Base-by-base conservation (phyloP, 495 filamentous ascomycete genomes). In the Tuber aestivum region DNA sequence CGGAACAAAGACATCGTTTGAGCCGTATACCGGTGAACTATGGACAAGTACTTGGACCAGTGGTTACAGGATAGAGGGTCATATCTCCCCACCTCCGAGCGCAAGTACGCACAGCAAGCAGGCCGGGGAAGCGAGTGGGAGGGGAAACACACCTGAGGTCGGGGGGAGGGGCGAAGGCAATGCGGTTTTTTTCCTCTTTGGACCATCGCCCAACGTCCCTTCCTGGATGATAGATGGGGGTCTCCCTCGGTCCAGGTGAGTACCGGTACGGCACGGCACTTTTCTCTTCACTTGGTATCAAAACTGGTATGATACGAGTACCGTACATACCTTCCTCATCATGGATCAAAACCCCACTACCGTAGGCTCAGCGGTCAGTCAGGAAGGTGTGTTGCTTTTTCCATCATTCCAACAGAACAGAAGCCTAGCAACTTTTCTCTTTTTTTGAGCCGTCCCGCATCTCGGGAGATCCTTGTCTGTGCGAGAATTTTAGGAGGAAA, bases 341-440 rank as follows among this genome's bases (percentile, higher is more conserved):
- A 65, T 20, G 14, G 56, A 65, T 35, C 27, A 7, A 7, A 65
- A 65, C 56, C 56, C 56, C 27, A 65, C 56, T 65, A 14, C 56
- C n/a, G n/a, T 18, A 32, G 56, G 16, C 27, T 14, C 56, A 20
- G 56, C 56, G 56, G 56, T 65, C 56, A 65, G 56, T 32, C 27
- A 65, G 56, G 27, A 65, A 65, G 56, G 56, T 65, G 56, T 14
- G 32, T 65, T 65, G 27, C 56, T 65, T 65, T 65, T 65, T 65
- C 27, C 12, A 20, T 65, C 27, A 65, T 35, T 65, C 56, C 56
- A 65, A 65, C 56, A 65, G 10, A 18, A 18, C 32, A 12, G 18
- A 65, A 50, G 32, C 27, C 56, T 4, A 35, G 56, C 16, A 20
- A 12, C 56, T 65, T 65, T 65, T 65, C 0, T 65, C 32, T 65